Evolutionary conservation across 2,329 filamentous ascomycete species (phyloP).

Genomic region (Zasmidium cellare): DNA sequence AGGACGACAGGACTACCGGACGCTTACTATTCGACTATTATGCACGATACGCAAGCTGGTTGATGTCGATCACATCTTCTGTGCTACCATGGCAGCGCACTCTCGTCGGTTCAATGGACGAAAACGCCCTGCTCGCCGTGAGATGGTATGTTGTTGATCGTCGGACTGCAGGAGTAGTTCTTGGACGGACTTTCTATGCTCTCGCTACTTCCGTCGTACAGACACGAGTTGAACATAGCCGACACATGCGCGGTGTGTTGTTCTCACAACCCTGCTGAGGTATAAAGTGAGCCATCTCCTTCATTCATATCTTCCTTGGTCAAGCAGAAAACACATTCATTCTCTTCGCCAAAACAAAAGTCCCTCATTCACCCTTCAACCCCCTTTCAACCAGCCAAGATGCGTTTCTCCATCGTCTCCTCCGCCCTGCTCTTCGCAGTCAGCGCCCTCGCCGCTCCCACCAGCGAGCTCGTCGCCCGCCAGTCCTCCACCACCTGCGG

Average conservation of each 20-base stretch:
- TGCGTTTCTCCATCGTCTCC: conserved; percentile 32
- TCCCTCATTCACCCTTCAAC: conserved; percentile 5
- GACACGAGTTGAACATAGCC: not conserved
- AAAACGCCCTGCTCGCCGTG: not conserved
- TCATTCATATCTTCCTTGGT: not conserved
- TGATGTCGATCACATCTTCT: not conserved
- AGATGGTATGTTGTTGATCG: conserved; percentile 1
- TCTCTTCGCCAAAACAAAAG: not conserved
- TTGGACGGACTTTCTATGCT: not conserved
- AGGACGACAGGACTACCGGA: not conserved
- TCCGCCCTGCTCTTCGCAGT: conserved; percentile 30
- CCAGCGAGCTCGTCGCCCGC: conserved; percentile 37
- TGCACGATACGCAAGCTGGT: not conserved
- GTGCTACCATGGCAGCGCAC: not conserved
- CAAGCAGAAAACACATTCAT: not conserved
- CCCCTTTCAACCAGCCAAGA: conserved; percentile 18
- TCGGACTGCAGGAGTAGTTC: conserved; percentile 3
- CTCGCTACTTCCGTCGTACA: not conserved
- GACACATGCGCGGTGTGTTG: too few species aligned
- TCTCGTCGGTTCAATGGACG: conserved; percentile 5
- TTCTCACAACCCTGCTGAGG: not conserved
- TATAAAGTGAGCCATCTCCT: conserved; percentile 10
- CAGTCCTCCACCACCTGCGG: conserved; percentile 57
- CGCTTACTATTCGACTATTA: not conserved
- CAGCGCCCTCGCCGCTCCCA: conserved; percentile 25